These are phyloP conservation scores for Fusarium vanettenii DNA, from an alignment of 2,329 filamentous ascomycete genomes.

Conservation along the genomic window DNA sequence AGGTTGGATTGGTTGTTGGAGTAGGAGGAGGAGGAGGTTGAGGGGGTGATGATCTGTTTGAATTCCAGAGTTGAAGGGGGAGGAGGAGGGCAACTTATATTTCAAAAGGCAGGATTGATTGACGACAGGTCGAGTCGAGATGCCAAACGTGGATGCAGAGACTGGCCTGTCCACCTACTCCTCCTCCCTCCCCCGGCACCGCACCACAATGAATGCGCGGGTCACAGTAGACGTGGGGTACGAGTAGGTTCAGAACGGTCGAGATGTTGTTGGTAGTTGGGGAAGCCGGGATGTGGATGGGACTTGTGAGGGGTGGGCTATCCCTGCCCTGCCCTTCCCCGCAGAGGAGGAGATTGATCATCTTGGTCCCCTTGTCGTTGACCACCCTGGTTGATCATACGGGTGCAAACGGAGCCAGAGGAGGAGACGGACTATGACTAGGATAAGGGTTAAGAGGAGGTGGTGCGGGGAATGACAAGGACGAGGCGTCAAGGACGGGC, in stretches of 20 bases:
- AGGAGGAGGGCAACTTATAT: conserved; percentile 21
- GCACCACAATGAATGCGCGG: conserved; percentile 6
- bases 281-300: conserved; percentile 28
- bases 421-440: not conserved
- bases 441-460: conserved; percentile 10
- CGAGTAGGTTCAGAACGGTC: not conserved
- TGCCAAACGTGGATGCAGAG: not conserved
- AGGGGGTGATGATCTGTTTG: not conserved
- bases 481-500: not conserved
- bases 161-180: not conserved
- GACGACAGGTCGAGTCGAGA: not conserved
- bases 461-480: conserved; percentile 11
- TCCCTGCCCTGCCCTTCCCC: conserved; percentile 23
- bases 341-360: conserved; percentile 4
- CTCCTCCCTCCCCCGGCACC: conserved; percentile 2
- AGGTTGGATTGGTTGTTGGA: not conserved
- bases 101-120: not conserved
- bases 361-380: not conserved
- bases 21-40: not conserved
- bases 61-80: not conserved
- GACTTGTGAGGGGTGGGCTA: conserved; percentile 11
- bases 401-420: not conserved
- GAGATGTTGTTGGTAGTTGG: conserved; percentile 29
- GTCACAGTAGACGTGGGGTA: conserved; percentile 36
- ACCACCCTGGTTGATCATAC: not conserved